Evolutionary conservation across 192 early-diverging fungal species (phyloP), one percentile per base, ranked within the genome.

Genomic region (Cetraspora pellucida): DNA sequence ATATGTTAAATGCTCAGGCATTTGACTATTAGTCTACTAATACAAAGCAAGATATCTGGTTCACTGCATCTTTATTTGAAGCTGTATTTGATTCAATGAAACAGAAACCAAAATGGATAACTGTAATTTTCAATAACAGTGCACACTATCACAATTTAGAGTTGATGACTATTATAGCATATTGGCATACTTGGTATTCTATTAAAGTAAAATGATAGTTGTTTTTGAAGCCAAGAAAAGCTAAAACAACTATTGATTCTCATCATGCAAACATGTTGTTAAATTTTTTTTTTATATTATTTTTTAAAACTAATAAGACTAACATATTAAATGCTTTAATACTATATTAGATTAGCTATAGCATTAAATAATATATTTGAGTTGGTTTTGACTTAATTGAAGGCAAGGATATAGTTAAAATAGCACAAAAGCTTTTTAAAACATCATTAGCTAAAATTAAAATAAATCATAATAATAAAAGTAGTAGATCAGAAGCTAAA

Each of bases 361-460:
- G 14, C 21, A 70, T 70, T 49, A 52, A 70, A 70, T 19, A 17
- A 47, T 70, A 70, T 70, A 2, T 70, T 27, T 23, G 9, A 37
- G 52, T 70, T 70, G 17, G 68, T 27, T 52, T 52, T 70, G 17
- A 70, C 43, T 30, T 70, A 49, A 21, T 11, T 27, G 7, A 7
- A 27, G 49, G 28, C 3, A 3, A 47, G 28, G 49, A 70, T 11
- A 70, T 70, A 52, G 27, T 70, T 10, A 8, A 47, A 17, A 47
- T 5, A 2, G 27, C 46, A 52, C 21, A 70, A 19, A 52, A 52
- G 11, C 47, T 70, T 28, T 11, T n/a, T 16, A 16, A 47, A 28
- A 70, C 68, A 52, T 52, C 19, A 52, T 27, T 70, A 28, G 68
- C 21, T 52, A 49, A 70, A n/a, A 65, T 65, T 65, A 27, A 65